Conservation (phyloP, 2,329 filamentous ascomycete genomes). For the Pseudogymnoascus sp. region DNA sequence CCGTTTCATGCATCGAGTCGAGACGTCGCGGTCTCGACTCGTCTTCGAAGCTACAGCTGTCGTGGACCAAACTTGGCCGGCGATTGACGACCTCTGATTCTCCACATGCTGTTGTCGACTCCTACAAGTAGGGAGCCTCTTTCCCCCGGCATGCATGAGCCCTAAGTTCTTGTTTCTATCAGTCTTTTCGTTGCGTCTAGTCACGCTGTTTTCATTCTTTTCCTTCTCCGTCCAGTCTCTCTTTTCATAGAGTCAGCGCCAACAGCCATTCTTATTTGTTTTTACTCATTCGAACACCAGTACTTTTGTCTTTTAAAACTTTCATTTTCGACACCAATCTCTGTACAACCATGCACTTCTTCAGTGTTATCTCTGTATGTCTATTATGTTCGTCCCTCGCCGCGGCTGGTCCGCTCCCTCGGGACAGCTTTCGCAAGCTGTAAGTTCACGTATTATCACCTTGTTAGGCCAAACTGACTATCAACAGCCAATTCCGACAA, state of each 20-base stretch:
- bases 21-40: background rate
- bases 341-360: conserved; percentile 19
- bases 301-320: background rate
- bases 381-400: conserved; percentile 18
- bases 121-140: conserved; percentile 10
- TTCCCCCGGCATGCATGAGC: background rate
- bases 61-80: background rate
- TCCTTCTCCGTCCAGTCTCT: conserved; percentile 4
- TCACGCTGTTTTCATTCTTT: conserved; percentile 11
- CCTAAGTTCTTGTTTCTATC: background rate
- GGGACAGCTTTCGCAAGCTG: conserved; percentile 16
- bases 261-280: conserved; percentile 10
- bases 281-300: conserved; percentile 12
- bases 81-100: conserved; percentile 2
- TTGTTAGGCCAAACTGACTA: conserved; percentile 8
- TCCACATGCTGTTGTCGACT: background rate
- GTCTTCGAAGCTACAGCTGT: background rate
- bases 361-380: conserved; percentile 16
- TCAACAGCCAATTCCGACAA: conserved; percentile 9
- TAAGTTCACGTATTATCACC: conserved; percentile 15
- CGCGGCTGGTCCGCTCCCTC: conserved; percentile 23
- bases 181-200: conserved; percentile 1
- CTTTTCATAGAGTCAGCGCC: background rate
- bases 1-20: background rate
- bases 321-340: conserved; percentile 5